phyloP scores from a whole-genome alignment of 441 rosid species.

The Croton setiger region DNA sequence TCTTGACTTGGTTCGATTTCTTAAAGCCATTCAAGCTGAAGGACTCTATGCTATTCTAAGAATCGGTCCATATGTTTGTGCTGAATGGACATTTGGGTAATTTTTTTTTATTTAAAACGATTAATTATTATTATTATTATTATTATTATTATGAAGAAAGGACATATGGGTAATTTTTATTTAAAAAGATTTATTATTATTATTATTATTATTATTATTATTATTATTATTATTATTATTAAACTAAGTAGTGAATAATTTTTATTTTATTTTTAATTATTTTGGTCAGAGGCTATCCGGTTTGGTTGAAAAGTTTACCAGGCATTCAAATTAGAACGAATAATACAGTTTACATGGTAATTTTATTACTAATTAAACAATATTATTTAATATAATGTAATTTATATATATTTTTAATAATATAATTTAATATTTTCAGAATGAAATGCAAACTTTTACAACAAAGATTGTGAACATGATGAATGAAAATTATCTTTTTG shows the following conservation, averaged over 20 bases:
- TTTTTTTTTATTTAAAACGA: neutral
- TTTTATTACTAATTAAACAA: neutral
- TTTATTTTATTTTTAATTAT: neutral
- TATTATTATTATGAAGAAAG: too few species aligned
- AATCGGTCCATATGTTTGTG: slow-evolving; percentile 64
- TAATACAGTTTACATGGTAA: slow-evolving; percentile 48
- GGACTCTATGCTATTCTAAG: slow-evolving; percentile 49
- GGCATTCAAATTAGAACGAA: slow-evolving; percentile 40
- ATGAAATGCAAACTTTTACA: slow-evolving; percentile 45
- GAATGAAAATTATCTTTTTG: slow-evolving; percentile 53
- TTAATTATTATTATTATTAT: neutral
- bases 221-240: too few species aligned
- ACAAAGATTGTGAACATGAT: slow-evolving; percentile 53
- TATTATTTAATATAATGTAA: too few species aligned
- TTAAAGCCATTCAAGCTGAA: slow-evolving; percentile 29
- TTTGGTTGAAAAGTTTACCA: slow-evolving; percentile 54
- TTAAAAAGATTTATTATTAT: too few species aligned
- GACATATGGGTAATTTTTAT: too few species aligned
- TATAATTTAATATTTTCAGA: slow-evolving; percentile 26
- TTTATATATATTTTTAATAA: too few species aligned
- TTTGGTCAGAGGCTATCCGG: slow-evolving; percentile 47
- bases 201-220: too few species aligned
- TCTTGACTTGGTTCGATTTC: slow-evolving; percentile 34
- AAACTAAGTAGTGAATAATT: neutral
- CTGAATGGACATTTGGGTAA: slow-evolving; percentile 71